Evolutionary conservation across 1,139 yeast species (phyloP), one percentile per base, ranked within the genome.

Genomic region (Geotrichum bryndzae): DNA sequence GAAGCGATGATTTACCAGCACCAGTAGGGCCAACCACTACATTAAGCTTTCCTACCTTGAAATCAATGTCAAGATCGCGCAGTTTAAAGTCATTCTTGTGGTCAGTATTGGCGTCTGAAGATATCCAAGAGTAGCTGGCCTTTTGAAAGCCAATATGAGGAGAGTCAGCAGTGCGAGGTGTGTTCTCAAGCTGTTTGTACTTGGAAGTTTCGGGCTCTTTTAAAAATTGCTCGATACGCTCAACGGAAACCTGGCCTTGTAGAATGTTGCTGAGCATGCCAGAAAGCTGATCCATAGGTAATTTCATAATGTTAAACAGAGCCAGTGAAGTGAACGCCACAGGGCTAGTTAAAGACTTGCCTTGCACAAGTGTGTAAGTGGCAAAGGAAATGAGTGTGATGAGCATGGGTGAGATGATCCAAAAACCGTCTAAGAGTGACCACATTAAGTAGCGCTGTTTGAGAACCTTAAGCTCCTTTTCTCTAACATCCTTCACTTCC

Each of bases 11-110:
- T 74, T 94, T 94, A 75, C 99, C 99, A 1, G 96, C 77, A 63
- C 99, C 98, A 13, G 98, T 94, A 13, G 96, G 88, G 41, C 99
- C 99, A 69, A 91, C 84, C 64, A 94, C 81, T 27, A 92, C 92
- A 68, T 91, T 91, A 71, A 94, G 78, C 71, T 88, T 84, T 22
- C 90, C 95, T 51, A 82, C 77, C 67, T 82, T 81, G 76, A 94
- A 92, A 38, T 80, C 80, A 64, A 92, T 75, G 66, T 86, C 78
- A 63, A 92, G 72, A 69, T 91, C 88, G 71, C 90, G 84, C 68
- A 94, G 80, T 71, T 84, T 87, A 79, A 94, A 94, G 70, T 86
- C 90, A 54, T 65, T 66, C 53, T 65, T 62, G 50, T 63, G 62
- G 64, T 76, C 63, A 18, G 41, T 31, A 18, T 54, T 18, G 45